Evolutionary conservation across 176 grass and related monocot species (phyloP).

Genomic region (Metroxylon sagu): DNA sequence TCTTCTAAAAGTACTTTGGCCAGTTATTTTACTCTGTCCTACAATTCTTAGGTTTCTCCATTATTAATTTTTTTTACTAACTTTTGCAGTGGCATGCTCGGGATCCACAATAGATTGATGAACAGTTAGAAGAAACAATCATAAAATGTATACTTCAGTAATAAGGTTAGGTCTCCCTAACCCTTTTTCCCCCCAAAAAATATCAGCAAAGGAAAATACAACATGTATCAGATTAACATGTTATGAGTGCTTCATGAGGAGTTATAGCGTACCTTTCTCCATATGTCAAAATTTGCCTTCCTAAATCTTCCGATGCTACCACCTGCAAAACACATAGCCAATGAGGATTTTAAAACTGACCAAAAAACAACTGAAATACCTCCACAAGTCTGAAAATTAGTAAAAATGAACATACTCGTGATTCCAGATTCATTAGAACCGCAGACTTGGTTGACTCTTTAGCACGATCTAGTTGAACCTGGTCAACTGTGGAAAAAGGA

Average conservation of each 20-base stretch:
- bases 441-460: slow-evolving; percentile 78
- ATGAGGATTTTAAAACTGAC: neutral
- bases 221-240: neutral
- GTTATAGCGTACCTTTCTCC: slow-evolving; percentile 58
- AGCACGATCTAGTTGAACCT: slow-evolving; percentile 68
- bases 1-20: too few species aligned
- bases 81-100: too few species aligned
- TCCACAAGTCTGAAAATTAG: slow-evolving; percentile 4
- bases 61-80: too few species aligned
- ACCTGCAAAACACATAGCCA: slow-evolving; percentile 29
- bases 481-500: slow-evolving; percentile 49
- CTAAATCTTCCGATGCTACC: slow-evolving; percentile 66
- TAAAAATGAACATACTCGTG: slow-evolving; percentile 37
- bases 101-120: too few species aligned
- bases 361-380: slow-evolving; percentile 7
- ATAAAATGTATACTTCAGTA: too few species aligned
- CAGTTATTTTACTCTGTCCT: too few species aligned
- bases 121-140: too few species aligned
- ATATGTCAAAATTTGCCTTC: slow-evolving; percentile 69
- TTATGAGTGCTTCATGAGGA: neutral
- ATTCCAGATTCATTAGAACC: slow-evolving; percentile 61
- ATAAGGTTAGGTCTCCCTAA: too few species aligned
- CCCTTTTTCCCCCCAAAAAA: too few species aligned
- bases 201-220: too few species aligned
- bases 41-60: too few species aligned